Evolutionary conservation across 2,329 filamentous ascomycete species (phyloP), one percentile per base, ranked within the genome.

Genomic region (Phaeosphaeriaceae sp.): DNA sequence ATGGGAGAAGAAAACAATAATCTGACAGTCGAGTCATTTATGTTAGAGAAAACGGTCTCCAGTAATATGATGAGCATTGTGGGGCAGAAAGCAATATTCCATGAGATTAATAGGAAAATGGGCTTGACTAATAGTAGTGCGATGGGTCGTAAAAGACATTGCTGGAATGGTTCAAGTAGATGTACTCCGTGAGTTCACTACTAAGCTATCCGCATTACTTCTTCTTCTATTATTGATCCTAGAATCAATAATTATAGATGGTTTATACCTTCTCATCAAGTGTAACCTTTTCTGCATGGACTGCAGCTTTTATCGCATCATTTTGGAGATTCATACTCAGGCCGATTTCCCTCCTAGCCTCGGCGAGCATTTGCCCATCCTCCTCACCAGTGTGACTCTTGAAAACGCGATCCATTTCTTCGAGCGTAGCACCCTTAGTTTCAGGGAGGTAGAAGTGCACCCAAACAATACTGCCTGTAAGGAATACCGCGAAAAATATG

Each of bases 401-500:
- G 30, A 69, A 69, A 2, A 69, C 61, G 16, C 59, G 56, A 46
- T 79, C 76, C 74, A 79, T 79, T 35, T 64, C 62, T 52, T 80
- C 77, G 3, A 80, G 70, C 2, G 76, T 76, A 17, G 79, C 70
- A 6, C 64, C 61, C 63, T 79, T 80, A 0, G 74, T 76, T 56
- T 79, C 72, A 30, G 77, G 62, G 52, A 72, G 52, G 41, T 75
- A 61, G 63, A 79, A 79, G 56, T 70, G 79, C 8, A 78, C 72
- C 50, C 79, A 80, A 2, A 78, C 68, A 39, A 77, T 72, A 1
- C 73, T 74, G 11, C 75, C 50, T 6, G 76, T 65, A 65, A 77
- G 78, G 47, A 82, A 72, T 26, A 71, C 76, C 3, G 79, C 79
- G 49, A 83, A 75, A 60, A 79, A 78, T 54, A 78, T 76, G 53